Evolutionary conservation across 306 rosid genomes (phyloP), one percentile per base, ranked within the genome.

Genomic region (Fagus sylvatica): DNA sequence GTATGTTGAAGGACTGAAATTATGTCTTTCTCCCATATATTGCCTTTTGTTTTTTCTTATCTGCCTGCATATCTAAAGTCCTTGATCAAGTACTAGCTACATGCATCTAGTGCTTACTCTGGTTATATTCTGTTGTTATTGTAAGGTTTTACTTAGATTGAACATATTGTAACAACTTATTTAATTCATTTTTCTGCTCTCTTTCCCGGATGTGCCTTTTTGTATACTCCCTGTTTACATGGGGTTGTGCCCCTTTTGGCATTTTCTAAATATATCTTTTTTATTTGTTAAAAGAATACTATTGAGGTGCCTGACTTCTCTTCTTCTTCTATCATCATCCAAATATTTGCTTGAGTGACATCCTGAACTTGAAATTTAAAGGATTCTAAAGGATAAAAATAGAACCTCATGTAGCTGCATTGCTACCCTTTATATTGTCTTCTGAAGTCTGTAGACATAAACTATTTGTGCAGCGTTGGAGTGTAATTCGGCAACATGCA

Each of bases 1-100:
- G 99, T 95, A 76, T 48, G 88, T 76, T 61, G 72, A 62, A 84
- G 64, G 13, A 42, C 22, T 78, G 37, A 36, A 66, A 71, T 33
- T 69, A 22, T 61, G 28, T 48, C 39, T 69, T 80, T 34, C 41
- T 79, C 67, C 61, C 51, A 48, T 70, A 8, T 33, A 39, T 2
- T 30, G n/a, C 22, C 16, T 72, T 8, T 22, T n/a, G 32, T 8
- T 53, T 12, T 46, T 33, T 41, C 8, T 42, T 33, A 12, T 15
- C 65, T 68, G 57, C 43, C 5, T 74, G 33, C 77, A 36, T 5
- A 74, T 48, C 72, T 6, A 40, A 64, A 34, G 43, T 40, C 56
- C 15, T 32, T 59, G 60, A 46, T 66, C 51, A 46, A 46, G 56
- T 67, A 53, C 61, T 70, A 65, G 73, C 51, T 78, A 53, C 34